A percentile compares a stretch with the other conserved stretches of the same genome.
These are phyloP conservation scores for Podila epicladia DNA, from an alignment of 192 early-diverging fungal species.

Conservation along the genomic window DNA sequence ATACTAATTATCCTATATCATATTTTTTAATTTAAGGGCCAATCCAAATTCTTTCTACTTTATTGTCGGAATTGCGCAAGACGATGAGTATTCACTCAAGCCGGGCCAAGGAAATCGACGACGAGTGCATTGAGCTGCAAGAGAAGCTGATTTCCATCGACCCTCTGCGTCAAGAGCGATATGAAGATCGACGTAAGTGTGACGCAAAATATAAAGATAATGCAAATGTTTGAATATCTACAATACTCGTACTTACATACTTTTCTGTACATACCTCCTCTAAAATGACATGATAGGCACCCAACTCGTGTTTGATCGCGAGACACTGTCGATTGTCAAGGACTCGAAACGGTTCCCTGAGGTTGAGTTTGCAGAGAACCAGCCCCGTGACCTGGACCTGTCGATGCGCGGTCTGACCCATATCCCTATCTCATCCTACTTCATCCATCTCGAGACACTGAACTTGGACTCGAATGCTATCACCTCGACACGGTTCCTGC, in stretches of 20 bases:
- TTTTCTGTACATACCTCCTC: neutral
- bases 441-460: conserved; percentile 36
- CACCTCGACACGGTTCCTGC: conserved; percentile 39
- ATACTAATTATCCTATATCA: no score
- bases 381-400: conserved; percentile 21
- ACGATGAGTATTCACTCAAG: conserved; percentile 17
- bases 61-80: conserved; percentile 30
- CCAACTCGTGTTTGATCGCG: conserved; percentile 47
- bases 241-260: neutral
- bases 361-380: conserved; percentile 24
- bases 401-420: conserved; percentile 49
- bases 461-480: conserved; percentile 45
- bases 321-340: conserved; percentile 32
- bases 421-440: conserved; percentile 39
- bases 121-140: conserved; percentile 56
- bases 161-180: conserved; percentile 59
- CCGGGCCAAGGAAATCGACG: conserved; percentile 36
- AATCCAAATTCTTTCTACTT: conserved; percentile 33
- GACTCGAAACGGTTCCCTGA: conserved; percentile 30
- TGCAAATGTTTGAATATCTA: neutral
- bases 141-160: conserved; percentile 66
- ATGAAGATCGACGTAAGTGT: conserved; percentile 65
- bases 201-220: no score
- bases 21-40: conserved; percentile 13
- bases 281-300: conserved; percentile 17